Percentiles rank a stretch among this genome's conserved stretches.
These are phyloP conservation scores for Mycena chlorophos DNA, from an alignment of 768 basidiomycete genomes.

Conservation along the genomic window DNA sequence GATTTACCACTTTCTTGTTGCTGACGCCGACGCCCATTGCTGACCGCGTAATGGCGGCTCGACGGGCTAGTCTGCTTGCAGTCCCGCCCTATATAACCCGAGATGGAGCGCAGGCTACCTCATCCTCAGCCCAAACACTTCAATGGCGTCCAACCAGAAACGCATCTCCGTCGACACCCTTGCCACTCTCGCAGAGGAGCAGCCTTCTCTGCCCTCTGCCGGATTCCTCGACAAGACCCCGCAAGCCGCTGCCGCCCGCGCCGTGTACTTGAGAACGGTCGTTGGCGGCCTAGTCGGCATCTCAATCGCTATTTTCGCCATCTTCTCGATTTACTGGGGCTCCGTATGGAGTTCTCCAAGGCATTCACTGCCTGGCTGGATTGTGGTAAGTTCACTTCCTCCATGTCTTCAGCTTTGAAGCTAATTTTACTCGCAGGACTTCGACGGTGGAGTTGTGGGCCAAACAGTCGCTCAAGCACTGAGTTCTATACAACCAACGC, in stretches of 20 bases:
- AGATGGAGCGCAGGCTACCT: no score
- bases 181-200: no score
- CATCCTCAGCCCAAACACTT: no score
- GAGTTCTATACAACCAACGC: conserved; percentile 26
- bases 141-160: no score
- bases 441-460: conserved; percentile 58
- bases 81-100: no score
- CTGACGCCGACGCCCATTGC: no score
- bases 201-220: no score
- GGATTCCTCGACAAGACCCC: conserved; percentile 24
- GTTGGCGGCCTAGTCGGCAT: conserved; percentile 34
- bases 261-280: conserved; percentile 43
- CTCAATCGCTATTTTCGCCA: conserved; percentile 41
- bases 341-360: conserved; percentile 44
- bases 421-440: conserved; percentile 43
- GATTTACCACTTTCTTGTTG: no score
- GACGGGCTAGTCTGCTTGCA: no score
- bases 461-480: conserved; percentile 43
- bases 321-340: conserved; percentile 61
- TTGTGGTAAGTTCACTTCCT: conserved; percentile 40
- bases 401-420: not conserved
- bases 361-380: conserved; percentile 47
- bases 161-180: no score
- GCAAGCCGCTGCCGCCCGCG: conserved; percentile 31
- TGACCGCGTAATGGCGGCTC: no score